Base-by-base conservation (phyloP, 1,139 yeast species). In the Maudiozyma humilis region DNA sequence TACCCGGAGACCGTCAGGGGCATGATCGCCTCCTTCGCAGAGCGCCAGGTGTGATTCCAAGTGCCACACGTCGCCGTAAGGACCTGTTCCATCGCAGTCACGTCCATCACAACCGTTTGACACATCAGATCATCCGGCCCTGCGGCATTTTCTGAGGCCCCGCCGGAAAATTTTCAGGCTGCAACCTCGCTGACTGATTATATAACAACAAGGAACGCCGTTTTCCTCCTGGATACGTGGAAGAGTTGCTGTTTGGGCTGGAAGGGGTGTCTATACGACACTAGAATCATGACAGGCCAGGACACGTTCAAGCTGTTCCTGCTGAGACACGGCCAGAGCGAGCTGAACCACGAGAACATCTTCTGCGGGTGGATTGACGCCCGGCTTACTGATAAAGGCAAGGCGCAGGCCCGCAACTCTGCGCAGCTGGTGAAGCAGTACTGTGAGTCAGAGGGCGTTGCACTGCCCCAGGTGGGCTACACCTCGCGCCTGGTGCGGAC, bases 291-390 rank as follows among this genome's bases (percentile, higher is more conserved):
- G 27, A 23, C 27, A 6, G 27, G 25, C 15, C 17, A 41, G n/a
- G 47, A 48, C 16, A 58, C 56, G 4, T 51, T 59, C 39, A 62
- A 55, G 42, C 45, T 63, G 13, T 53, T 60, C 36, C 44, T 61
- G 10, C 43, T 63, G 32, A 62, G 94, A 53, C 93, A 84, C 57
- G 94, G 94, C 2, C 84, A 83, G 56, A 78, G 86, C 16, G 76
- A 78, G 56, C 76, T 85, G 75, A 84, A 84, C 57, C 76, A 80
- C 52, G 76, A 73, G 44, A 78, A 82, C 59, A 70, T 73, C 49
- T 84, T 84, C 60, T 82, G 91, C 56, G 94, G 94, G 1, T 84
- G 94, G 94, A 73, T 81, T n/a, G 91, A 84, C 62, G 77, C 82
- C 10, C 73, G 74, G 32, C 64, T 83, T 44, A 76, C 85, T 3